Conservation (phyloP, 2,329 filamentous ascomycete genomes). For the Aspergillus tanneri region DNA sequence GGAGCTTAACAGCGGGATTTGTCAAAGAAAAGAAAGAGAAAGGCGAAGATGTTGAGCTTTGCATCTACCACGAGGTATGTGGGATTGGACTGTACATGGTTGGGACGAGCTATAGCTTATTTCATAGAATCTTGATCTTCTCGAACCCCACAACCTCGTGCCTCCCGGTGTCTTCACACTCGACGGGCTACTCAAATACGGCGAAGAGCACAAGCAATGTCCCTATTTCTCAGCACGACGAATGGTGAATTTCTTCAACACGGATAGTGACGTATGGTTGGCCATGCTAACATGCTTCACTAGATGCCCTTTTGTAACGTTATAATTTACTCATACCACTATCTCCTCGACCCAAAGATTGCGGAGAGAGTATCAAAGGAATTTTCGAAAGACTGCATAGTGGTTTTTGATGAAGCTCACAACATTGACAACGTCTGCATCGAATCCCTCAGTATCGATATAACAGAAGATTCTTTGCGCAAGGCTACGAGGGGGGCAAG, state of each 20-base stretch:
- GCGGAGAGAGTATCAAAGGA: conserved; percentile 93
- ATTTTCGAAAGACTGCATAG: conserved; percentile 95
- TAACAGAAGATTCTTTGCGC: conserved; percentile 90
- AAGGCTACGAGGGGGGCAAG: conserved; percentile 87
- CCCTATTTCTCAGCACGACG: conserved; percentile 94
- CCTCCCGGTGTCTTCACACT: conserved; percentile 95
- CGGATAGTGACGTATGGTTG: not conserved
- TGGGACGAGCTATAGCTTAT: conserved; percentile 23
- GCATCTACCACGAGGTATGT: conserved; percentile 86
- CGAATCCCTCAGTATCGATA: conserved; percentile 91
- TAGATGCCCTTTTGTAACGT: conserved; percentile 99
- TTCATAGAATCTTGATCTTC: conserved; percentile 77
- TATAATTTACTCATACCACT: conserved; percentile 99
- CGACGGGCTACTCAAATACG: conserved; percentile 82
- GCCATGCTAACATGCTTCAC: conserved; percentile 19
- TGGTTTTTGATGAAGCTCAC: conserved; percentile 97
- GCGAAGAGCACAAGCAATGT: conserved; percentile 93
- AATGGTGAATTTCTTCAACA: conserved; percentile 62
- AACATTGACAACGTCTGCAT: conserved; percentile 99
- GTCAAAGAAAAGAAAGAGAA: conserved; percentile 96
- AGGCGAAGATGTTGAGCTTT: conserved; percentile 90
- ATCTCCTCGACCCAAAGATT: conserved; percentile 95
- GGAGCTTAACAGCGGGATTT: conserved; percentile 93
- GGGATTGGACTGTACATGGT: not conserved
- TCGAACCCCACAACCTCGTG: conserved; percentile 92